Evolutionary conservation across 202 grass and related monocot species (phyloP).

Genomic region (Alloteropsis angusta): DNA sequence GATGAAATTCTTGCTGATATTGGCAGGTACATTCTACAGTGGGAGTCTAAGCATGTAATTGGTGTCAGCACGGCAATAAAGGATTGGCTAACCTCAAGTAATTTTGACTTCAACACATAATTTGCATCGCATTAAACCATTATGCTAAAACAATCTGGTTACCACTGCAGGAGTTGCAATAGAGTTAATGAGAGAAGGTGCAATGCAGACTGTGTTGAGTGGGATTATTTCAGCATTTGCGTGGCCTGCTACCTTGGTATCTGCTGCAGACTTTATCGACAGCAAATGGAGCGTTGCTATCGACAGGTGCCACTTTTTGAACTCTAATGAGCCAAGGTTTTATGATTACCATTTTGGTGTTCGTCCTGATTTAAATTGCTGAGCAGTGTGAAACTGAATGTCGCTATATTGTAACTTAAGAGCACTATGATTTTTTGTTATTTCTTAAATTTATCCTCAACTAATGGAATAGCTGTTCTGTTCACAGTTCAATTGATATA

Average conservation of each 20-base stretch:
- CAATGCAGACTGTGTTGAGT: conserved; percentile 78
- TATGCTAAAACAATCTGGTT: conserved; percentile 6
- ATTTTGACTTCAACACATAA: conserved; percentile 22
- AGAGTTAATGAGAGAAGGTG: conserved; percentile 87
- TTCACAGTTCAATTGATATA: neutral
- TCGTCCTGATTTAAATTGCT: neutral
- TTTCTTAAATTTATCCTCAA: neutral
- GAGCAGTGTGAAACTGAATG: neutral
- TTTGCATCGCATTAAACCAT: neutral
- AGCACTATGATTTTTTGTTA: neutral
- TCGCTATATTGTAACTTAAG: neutral
- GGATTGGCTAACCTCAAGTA: conserved; percentile 93
- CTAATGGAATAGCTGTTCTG: neutral
- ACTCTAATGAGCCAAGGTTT: neutral
- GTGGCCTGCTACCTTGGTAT: conserved; percentile 64
- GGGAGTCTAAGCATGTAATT: conserved; percentile 88
- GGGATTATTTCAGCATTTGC: conserved; percentile 75
- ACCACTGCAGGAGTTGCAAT: conserved; percentile 50
- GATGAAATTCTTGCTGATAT: conserved; percentile 12
- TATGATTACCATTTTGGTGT: neutral
- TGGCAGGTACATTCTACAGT: conserved; percentile 77
- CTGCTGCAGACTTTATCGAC: conserved; percentile 90
- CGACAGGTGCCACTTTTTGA: conserved; percentile 53
- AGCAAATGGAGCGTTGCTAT: conserved; percentile 97
- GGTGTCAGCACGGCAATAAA: conserved; percentile 76